These are phyloP conservation scores for Dioscorea cayenensis DNA, from an alignment of 116 monocot species.

Conservation along the genomic window DNA sequence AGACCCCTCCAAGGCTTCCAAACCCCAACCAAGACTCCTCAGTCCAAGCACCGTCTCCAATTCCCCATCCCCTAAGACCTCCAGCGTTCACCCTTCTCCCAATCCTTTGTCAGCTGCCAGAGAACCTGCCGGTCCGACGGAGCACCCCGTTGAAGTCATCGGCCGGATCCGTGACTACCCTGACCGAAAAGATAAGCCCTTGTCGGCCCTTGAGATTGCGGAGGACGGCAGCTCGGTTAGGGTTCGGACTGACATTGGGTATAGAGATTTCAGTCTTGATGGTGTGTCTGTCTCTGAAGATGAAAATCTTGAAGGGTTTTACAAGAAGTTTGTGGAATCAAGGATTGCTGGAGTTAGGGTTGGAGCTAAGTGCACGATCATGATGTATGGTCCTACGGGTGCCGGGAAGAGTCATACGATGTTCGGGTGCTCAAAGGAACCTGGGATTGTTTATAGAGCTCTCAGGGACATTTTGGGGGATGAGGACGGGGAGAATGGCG, in stretches of 20 bases:
- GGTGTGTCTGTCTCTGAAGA: conserved; percentile 73
- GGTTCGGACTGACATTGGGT: conserved; percentile 70
- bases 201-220: conserved; percentile 50
- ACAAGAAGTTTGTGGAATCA: conserved; percentile 62
- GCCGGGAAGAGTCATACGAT: conserved; percentile 97
- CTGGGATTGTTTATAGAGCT: conserved; percentile 88
- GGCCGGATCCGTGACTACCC: conserved; percentile 69
- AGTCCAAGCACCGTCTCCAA: conserved; percentile 69
- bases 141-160: conserved; percentile 96
- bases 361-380: conserved; percentile 87
- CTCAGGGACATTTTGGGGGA: conserved; percentile 65
- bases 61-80: conserved; percentile 36
- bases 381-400: conserved; percentile 98
- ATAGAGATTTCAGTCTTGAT: conserved; percentile 88
- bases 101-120: conserved; percentile 15
- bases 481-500: conserved; percentile 14
- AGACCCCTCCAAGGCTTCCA: conserved; percentile 19
- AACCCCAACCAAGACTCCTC: conserved; percentile 62
- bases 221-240: conserved; percentile 43
- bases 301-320: conserved; percentile 70
- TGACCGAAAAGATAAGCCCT: conserved; percentile 24
- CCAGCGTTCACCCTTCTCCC: conserved; percentile 5
- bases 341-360: conserved; percentile 58
- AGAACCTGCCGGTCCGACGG: conserved; percentile 44
- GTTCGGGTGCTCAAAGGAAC: conserved; percentile 72